Base-by-base conservation (phyloP, 306 rosid species). In the Crataegus laevigata region DNA sequence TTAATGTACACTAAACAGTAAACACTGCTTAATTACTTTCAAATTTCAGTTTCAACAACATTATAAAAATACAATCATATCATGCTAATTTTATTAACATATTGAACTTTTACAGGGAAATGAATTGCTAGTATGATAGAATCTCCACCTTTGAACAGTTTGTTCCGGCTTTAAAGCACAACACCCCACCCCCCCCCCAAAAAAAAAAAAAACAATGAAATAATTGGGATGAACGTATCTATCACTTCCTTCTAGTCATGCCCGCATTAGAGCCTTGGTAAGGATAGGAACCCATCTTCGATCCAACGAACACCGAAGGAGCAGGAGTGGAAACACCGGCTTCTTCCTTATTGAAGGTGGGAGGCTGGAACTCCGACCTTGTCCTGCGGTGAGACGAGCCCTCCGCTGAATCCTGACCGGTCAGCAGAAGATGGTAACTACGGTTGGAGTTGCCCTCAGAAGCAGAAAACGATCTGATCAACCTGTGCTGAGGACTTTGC, bases 371-470 rank as follows among this genome's bases (percentile, higher is more conserved):
- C 5, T 92, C 96, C 3, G 96, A 90, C 26, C 87, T 74, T 1
- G 92, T 83, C 71, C 96, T 87, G 66, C 96, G 82, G 57, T 88
- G 97, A 76, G 94, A 88, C 2, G 97, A 90, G 5, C 93, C 97
- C 9, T 83, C 77, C 1, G 80, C 4, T 0, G 85, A 78, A 5
- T 79, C 87, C 22, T 68, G 69, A 22, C 50, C 90, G 73, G 75
- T 32, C n/a, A 83, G 32, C 64, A 84, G 60, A 19, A 86, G 42
- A 81, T 90, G 97, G 86, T 92, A 90, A 89, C 96, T 90, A 11
- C 92, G 84, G 76, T 54, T 85, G 66, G 91, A 84, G 78, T 83
- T 75, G 29, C 38, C 17, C n/a, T 78, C 89, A 11, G 96, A 92
- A 52, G 69, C 54, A 50, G 54, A 50, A 50, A 50, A 57, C 62